Evolutionary conservation across 192 early-diverging fungal species (phyloP), one percentile per base, ranked within the genome.

Genomic region (Mortierella claussenii): DNA sequence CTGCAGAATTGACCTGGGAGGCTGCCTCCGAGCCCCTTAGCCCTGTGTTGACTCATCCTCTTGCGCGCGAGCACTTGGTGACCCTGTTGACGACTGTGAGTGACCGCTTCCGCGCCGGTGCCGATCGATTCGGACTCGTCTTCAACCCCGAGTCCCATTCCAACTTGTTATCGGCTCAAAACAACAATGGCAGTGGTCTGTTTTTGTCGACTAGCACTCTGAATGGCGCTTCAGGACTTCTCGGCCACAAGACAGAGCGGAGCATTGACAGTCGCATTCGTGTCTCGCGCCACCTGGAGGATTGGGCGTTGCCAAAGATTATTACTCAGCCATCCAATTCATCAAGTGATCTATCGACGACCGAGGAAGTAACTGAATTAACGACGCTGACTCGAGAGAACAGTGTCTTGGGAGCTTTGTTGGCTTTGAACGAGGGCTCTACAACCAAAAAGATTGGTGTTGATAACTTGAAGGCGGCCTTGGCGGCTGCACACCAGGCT

Each of bases 291-390:
- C 73, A 67, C 43, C 44, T 76, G 12, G 73, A 66, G 37, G 73
- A 76, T 21, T 76, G 73, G 73, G 64, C 73, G 9, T 56, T 76
- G 58, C 73, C 73, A 7, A 76, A 76, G 53, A 54, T 76, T 26
- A 42, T 67, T 13, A 33, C 73, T 2, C 58, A 60, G 23, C 26
- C 48, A 0, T 61, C 65, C 3, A 46, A 43, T 1, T 62, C 60
- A 4, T 76, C 73, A 18, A 66, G 52, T 2, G 65, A 76, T 33
- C 18, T 65, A 24, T 67, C 64, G 12, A 37, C 20, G 2, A 59
- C 45, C 0, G 64, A 67, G 2, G 65, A 76, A 13, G 7, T 26
- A 8, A 44, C 51, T 0, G 57, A 54, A 7, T 10, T 7, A 53
- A 21, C 43, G 8, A 55, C 44, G 2, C 15, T 40, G 27, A 55